Percentiles rank a stretch among this genome's conserved stretches.
Evolutionary conservation across 306 rosid species (phyloP).

Genomic region (Pterocarpus macrocarpus): DNA sequence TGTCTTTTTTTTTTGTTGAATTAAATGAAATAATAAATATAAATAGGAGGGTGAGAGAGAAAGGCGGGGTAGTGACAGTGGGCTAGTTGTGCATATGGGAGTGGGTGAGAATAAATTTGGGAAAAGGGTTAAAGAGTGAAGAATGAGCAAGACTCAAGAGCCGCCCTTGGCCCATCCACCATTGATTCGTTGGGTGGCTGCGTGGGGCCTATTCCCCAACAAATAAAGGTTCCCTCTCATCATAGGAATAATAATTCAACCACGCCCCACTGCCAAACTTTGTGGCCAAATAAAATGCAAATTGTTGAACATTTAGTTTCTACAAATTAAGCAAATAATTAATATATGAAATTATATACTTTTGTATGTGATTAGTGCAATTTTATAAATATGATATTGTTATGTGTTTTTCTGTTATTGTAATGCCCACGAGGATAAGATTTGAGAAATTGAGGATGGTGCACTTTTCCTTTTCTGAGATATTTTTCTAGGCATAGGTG

Average conservation of each 20-base stretch:
- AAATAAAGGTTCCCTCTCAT: conserved; percentile 31
- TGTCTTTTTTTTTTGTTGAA: not conserved
- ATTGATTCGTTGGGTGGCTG: conserved; percentile 40
- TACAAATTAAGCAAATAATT: not conserved
- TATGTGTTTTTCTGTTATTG: too few relatives aligned
- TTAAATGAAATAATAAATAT: not conserved
- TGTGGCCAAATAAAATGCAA: conserved; percentile 23
- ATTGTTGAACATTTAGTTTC: not conserved
- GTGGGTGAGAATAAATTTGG: conserved; percentile 33
- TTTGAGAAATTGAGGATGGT: not conserved
- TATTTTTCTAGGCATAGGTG: conserved; percentile 16
- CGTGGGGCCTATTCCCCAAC: conserved; percentile 46
- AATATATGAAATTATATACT: too few relatives aligned
- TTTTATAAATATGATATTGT: not conserved
- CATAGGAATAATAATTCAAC: conserved; percentile 36
- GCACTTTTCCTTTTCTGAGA: conserved; percentile 38
- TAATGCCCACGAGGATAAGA: conserved; percentile 13
- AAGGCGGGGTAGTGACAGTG: not conserved
- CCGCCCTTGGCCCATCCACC: conserved; percentile 51
- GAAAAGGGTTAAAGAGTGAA: not conserved
- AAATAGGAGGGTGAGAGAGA: too few relatives aligned
- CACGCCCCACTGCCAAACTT: conserved; percentile 20
- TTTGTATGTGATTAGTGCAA: not conserved
- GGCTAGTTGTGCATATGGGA: not conserved
- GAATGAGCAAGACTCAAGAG: conserved; percentile 37